phyloP scores from a whole-genome alignment of 2,329 filamentous ascomycete species.

The Exophiala alcalophila region DNA sequence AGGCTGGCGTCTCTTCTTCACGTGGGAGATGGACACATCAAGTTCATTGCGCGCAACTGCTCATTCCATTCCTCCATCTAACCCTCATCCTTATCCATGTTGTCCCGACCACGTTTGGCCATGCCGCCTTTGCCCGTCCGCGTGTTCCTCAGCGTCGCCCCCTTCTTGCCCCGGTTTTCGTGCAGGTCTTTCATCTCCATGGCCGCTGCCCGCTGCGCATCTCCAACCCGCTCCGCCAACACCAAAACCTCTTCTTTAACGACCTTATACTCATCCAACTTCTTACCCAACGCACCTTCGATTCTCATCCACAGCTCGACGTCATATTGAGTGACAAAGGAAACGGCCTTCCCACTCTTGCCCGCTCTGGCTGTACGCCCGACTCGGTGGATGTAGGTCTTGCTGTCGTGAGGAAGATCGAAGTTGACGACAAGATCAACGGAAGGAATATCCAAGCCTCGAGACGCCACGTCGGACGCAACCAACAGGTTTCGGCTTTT shows the following conservation, averaged over 20 bases:
- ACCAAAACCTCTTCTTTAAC: conserved; percentile 83
- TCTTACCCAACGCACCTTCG: conserved; percentile 75
- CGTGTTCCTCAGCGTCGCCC: conserved; percentile 48
- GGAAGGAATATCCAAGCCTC: conserved; percentile 84
- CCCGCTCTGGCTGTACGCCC: conserved; percentile 83
- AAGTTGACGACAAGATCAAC: conserved; percentile 84
- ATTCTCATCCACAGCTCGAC: conserved; percentile 77
- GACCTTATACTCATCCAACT: conserved; percentile 65
- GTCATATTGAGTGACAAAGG: conserved; percentile 82
- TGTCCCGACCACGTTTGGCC: conserved; percentile 53
- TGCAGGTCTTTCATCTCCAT: conserved; percentile 77
- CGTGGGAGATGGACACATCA: too few relatives aligned
- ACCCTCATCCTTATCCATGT: conserved; percentile 75
- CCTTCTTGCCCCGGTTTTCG: conserved; percentile 51
- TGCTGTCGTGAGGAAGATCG: conserved; percentile 77
- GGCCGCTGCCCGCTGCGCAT: conserved; percentile 75
- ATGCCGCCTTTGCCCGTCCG: conserved; percentile 39
- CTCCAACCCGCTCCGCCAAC: conserved; percentile 71
- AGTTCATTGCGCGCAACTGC: too few relatives aligned
- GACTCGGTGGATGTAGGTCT: conserved; percentile 87
- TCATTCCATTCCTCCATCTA: conserved; percentile 41
- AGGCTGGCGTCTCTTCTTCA: too few relatives aligned
- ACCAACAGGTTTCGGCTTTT: conserved; percentile 81
- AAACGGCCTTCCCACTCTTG: conserved; percentile 77
- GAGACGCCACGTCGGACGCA: conserved; percentile 84